Evolutionary conservation across 352 stramenopile species (phyloP), one percentile per base, ranked within the genome.

Genomic region (Phytophthora quininea): DNA sequence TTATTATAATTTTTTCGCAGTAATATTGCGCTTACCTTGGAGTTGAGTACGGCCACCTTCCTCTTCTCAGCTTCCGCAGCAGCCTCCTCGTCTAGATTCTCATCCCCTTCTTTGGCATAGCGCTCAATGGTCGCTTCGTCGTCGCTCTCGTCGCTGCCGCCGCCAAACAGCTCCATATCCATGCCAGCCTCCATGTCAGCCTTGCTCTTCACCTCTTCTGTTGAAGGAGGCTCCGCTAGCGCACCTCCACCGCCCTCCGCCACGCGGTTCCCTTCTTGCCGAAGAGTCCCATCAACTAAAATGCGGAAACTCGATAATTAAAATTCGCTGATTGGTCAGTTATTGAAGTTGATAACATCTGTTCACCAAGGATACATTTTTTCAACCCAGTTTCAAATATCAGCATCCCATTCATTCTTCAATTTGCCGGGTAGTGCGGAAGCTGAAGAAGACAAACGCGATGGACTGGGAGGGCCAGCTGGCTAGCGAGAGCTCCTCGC

Each of bases 111-210:
- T 33, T 84, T 85, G 12, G 82, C 75, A 52, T 90, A 92, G 14
- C 82, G 73, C 3, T 91, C 77, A 48, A 94, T 92, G 3, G 84
- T 88, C 24, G 86, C 86, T 7, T 94, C 86, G 61, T 94, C 86
- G 60, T 92, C 86, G 57, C 86, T 93, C n/a, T 86, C 86, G 51
- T 92, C 86, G 57, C 82, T 92, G 64, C 91, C 86, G 10, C 72
- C 79, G 2, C 84, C 86, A 55, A 94, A 94, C 6, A 94, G 43
- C 0, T 85, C 84, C 32, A 94, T 73, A 38, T 77, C 59, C 27
- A 58, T 54, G 4, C 35, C 43, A 9, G 75, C 70, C 14, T 54
- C 56, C 10, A 24, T 24, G 19, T 24, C 19, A 24, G 46, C 37
- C 31, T 45, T 62, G 15, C 14, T 35, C 49, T 61, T 66, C 40